phyloP scores from a whole-genome alignment of 225 moss, liverwort and hornwort species.

The Anthoceros angustus region DNA sequence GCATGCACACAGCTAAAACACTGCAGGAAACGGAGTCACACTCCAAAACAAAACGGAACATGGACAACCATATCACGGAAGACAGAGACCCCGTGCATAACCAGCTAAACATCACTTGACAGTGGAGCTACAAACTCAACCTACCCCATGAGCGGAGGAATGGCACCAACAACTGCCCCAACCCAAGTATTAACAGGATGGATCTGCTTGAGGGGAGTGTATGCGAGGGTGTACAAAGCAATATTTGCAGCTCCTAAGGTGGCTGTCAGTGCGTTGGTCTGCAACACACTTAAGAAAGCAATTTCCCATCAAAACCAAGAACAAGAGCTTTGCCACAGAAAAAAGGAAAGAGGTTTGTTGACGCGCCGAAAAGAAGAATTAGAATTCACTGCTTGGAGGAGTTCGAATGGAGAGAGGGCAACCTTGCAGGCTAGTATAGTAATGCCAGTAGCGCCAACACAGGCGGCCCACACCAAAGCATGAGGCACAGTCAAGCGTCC shows the following conservation, averaged over 20 bases:
- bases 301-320: not conserved
- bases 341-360: no score
- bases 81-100: no score
- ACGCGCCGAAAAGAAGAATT: no score
- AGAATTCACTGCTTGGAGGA: not conserved
- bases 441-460: constrained; percentile 50
- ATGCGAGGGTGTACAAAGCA: constrained; percentile 58
- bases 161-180: constrained; percentile 92
- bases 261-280: constrained; percentile 56
- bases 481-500: constrained; percentile 58
- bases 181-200: constrained; percentile 86
- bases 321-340: not conserved
- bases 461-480: constrained; percentile 56
- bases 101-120: no score
- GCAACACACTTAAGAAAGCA: constrained; percentile 13
- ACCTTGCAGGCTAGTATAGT: constrained; percentile 36
- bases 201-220: constrained; percentile 90
- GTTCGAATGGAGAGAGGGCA: not conserved
- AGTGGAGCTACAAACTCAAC: no score
- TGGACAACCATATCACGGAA: no score
- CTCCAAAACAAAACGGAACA: not conserved
- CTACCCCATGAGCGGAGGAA: constrained; percentile 90
- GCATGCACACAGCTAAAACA: not conserved
- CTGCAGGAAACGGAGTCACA: not conserved
- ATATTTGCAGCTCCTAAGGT: constrained; percentile 75